These are phyloP conservation scores for Grigorovia humatica DNA, from an alignment of 805 yeast species.

Conservation along the genomic window DNA sequence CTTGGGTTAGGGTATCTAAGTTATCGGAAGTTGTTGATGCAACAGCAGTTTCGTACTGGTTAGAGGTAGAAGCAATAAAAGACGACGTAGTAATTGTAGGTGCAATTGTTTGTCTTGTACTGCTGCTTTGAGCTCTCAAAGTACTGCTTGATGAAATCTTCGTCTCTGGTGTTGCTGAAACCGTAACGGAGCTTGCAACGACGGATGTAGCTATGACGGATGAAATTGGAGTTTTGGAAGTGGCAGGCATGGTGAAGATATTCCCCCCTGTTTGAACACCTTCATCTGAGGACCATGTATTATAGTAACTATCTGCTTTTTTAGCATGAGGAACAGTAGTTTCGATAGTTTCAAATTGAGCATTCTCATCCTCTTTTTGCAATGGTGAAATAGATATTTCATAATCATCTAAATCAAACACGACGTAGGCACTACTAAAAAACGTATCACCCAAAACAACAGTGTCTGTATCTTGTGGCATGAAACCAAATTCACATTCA, in stretches of 20 bases:
- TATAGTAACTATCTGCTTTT: constrained; percentile 37
- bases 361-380: constrained; percentile 28
- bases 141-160: too few relatives aligned
- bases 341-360: not conserved
- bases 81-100: not conserved
- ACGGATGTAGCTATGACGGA: not conserved
- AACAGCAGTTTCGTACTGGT: not conserved
- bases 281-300: constrained; percentile 31
- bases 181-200: not conserved
- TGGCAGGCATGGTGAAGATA: constrained; percentile 18
- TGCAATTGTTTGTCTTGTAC: not conserved
- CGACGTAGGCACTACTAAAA: constrained; percentile 50
- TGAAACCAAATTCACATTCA: constrained; percentile 37
- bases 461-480: constrained; percentile 13
- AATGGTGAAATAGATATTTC: constrained; percentile 42
- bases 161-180: not conserved
- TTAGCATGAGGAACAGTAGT: constrained; percentile 37
- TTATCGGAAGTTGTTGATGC: not conserved
- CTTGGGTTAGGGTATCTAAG: not conserved
- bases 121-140: not conserved
- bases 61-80: not conserved
- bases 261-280: constrained; percentile 22
- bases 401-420: constrained; percentile 49
- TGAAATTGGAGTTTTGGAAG: not conserved
- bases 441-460: constrained; percentile 47